Base-by-base conservation (phyloP, 2,329 filamentous ascomycete genomes). In the Pezicula rhizophila region DNA sequence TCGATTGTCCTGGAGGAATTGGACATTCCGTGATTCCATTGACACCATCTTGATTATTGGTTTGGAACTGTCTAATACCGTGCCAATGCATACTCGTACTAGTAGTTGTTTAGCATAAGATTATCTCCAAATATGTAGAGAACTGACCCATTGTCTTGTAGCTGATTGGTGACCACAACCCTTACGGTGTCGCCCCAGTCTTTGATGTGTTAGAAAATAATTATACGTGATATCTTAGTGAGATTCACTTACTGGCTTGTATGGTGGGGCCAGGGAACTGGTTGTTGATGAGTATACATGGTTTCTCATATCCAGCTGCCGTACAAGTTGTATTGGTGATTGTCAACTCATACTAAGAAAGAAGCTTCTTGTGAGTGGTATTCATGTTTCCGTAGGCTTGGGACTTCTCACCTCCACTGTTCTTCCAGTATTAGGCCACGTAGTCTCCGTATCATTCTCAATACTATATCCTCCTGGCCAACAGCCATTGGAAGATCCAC, bases 11-110 rank as follows among this genome's bases (percentile, higher is more conserved):
- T 0, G 75, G 73, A 0, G 76, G 65, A 48, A 86, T 78, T 2
- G 83, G 82, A 53, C 84, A 88, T 61, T 87, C 82, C 5, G 73
- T 75, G 17, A 77, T n/a, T 12, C 71, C 68, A 25, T 63, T 64
- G 0, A 65, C 65, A 10, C 70, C 70, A 50, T 73, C 70, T 55
- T 65, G 62, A 35, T 69, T 53, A 33, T 66, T 67, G 5, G 62
- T 61, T 26, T 65, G 58, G 11, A 68, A 56, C 50, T 71, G 67
- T 12, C 67, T 57, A 14, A 75, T 54, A 23, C 73, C 73, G 50
- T 76, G 73, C 68, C 69, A 76, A 52, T 76, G 73, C 7, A 38
- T 37, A 25, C 33, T 46, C 2, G 44, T 39, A 28, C 34, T 20
- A 41, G 75, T 72, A 28, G 65, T 58, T 10, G 63, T 11, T 8